Base-by-base conservation (phyloP, 257 asterid genomes). In the Handroanthus guayacan region DNA sequence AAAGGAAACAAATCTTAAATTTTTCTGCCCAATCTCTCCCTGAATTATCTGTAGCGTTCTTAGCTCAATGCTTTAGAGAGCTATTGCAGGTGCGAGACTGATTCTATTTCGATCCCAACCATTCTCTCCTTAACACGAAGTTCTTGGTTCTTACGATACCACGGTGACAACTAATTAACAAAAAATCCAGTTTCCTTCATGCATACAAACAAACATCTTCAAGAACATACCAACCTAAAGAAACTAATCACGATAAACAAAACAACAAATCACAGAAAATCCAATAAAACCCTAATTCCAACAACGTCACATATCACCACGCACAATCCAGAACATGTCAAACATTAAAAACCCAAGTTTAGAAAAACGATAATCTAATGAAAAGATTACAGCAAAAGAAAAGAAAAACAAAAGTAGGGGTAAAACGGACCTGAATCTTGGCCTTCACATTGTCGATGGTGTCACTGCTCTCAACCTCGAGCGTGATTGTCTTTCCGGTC, bases 381-480 rank as follows among this genome's bases (percentile, higher is more conserved):
- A 67, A 58, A 57, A 17, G 0, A 47, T 0, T 5, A 39, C 18
- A 8, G 37, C 4, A 6, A 57, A 61, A 2, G 2, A 39, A 14
- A 36, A 54, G 0, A 8, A 34, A 0, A 34, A 47, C 25, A 41
- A 14, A 11, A 18, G 37, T 4, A 16, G 39, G 25, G 1, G 9
- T 1, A 37, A 66, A 58, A 39, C 3, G 3, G 56, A 90, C 97
- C 98, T 92, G 97, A 91, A 92, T 92, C 90, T 86, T 88, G 84
- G 93, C 83, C 71, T 92, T 92, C 79, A 92, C 95, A 80, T 90
- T 86, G 75, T 92, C 96, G 69, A 90, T 90, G 81, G 95, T 90
- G 83, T 92, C 96, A 55, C 92, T 87, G 84, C 87, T 86, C 87
- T 92, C 96, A 16, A 92, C 96, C 82, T 92, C 95, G 65, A 92